Conservation (phyloP, 176 grass and related monocot species). For the Dendrocalamus sinicus region DNA sequence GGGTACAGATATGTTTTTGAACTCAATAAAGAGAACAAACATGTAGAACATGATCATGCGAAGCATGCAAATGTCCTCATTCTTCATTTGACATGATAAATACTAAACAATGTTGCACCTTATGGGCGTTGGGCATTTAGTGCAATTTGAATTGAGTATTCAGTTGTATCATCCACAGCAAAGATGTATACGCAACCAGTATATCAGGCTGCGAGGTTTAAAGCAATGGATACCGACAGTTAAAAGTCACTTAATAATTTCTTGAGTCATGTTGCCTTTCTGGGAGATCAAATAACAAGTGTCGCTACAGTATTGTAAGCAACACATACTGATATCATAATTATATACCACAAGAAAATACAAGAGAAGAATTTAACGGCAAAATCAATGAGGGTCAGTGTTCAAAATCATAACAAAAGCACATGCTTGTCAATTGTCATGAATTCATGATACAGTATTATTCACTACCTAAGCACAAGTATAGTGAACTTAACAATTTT, state of each 20-base stretch:
- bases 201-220: conserved; percentile 3
- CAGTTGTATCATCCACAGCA: neutral
- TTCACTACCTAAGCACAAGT: neutral
- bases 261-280: conserved; percentile 11
- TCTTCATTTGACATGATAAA: conserved; percentile 7
- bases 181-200: neutral
- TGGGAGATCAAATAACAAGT: neutral
- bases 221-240: neutral
- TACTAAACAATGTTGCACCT: neutral
- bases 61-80: neutral
- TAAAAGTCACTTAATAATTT: conserved; percentile 5
- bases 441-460: neutral
- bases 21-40: neutral
- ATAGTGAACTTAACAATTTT: neutral
- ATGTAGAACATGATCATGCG: neutral
- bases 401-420: neutral
- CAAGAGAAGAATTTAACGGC: neutral
- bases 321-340: neutral
- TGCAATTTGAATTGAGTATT: conserved; percentile 14
- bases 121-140: neutral
- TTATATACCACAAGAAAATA: neutral
- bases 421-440: neutral
- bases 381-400: neutral
- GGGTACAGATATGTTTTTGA: neutral
- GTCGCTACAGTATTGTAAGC: too few species aligned